Conservation (phyloP, 2,329 filamentous ascomycete genomes). For the Colletotrichum higginsianum region DNA sequence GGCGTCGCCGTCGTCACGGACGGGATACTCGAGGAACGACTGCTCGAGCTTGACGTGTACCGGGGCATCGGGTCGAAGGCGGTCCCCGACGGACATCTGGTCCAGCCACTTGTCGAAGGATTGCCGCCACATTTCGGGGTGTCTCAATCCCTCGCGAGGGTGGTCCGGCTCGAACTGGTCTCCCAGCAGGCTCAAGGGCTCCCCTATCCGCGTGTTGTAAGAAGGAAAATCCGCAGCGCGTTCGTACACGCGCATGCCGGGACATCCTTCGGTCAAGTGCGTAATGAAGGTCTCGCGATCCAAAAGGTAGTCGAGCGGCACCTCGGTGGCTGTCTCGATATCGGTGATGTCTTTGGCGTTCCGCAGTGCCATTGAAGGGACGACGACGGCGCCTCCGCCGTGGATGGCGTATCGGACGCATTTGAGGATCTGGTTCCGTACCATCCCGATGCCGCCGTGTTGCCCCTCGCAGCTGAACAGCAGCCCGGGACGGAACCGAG, state of each 20-base stretch:
- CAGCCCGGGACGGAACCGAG: conserved; percentile 52
- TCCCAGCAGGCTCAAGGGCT: conserved; percentile 46
- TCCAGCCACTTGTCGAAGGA: conserved; percentile 50
- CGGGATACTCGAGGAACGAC: conserved; percentile 56
- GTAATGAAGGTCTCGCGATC: conserved; percentile 48
- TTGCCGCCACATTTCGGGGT: conserved; percentile 48
- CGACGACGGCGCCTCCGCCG: conserved; percentile 53
- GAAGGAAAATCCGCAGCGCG: conserved; percentile 48
- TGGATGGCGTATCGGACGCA: conserved; percentile 58
- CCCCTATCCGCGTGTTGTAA: conserved; percentile 43
- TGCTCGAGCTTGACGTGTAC: conserved; percentile 51
- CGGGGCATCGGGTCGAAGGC: conserved; percentile 32
- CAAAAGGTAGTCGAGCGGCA: conserved; percentile 50
- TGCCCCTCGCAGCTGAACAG: conserved; percentile 58
- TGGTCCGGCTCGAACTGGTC: conserved; percentile 52
- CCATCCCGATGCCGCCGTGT: conserved; percentile 56
- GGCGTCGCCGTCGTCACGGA: conserved; percentile 51
- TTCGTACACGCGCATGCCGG: conserved; percentile 49
- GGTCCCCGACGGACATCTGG: conserved; percentile 40
- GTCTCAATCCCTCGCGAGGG: conserved; percentile 45
- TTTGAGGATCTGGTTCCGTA: conserved; percentile 58
- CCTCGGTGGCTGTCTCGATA: conserved; percentile 49
- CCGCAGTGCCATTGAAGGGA: conserved; percentile 55
- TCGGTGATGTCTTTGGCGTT: conserved; percentile 51
- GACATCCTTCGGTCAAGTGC: conserved; percentile 48